These are phyloP conservation scores for Aspergillus hortae DNA, from an alignment of 2,329 filamentous ascomycete species.

Conservation along the genomic window DNA sequence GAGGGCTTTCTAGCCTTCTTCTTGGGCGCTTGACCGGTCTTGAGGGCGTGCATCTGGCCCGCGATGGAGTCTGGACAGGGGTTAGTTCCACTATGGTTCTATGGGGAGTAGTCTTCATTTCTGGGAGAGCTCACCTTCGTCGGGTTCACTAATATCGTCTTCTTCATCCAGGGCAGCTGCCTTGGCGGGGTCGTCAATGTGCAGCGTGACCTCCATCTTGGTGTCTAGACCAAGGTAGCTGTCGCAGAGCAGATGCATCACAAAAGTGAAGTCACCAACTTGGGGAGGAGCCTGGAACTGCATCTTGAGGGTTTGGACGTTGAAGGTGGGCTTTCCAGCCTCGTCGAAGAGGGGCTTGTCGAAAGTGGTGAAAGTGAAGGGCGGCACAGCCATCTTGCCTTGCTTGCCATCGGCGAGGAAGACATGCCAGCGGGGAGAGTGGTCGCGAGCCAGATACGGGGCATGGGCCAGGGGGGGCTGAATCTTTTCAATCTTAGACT, in stretches of 20 bases:
- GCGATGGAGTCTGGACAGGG: conserved; percentile 66
- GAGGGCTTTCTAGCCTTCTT: conserved; percentile 54
- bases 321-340: conserved; percentile 81
- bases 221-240: conserved; percentile 93
- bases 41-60: conserved; percentile 84
- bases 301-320: conserved; percentile 94
- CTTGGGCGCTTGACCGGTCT: conserved; percentile 61
- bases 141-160: conserved; percentile 95
- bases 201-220: conserved; percentile 83
- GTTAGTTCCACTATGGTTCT: conserved; percentile 12
- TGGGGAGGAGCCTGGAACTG: conserved; percentile 94
- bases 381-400: conserved; percentile 92
- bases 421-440: conserved; percentile 87
- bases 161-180: conserved; percentile 76
- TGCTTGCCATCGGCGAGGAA: conserved; percentile 94
- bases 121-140: conserved; percentile 70
- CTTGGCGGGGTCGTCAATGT: conserved; percentile 85
- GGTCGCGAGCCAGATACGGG: conserved; percentile 84
- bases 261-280: conserved; percentile 88
- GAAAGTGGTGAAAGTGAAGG: conserved; percentile 91
- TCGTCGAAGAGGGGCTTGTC: conserved; percentile 82
- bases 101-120: conserved; percentile 10
- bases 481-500: conserved; percentile 61
- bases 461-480: conserved; percentile 84
- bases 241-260: conserved; percentile 90